Evolutionary conservation across 1,139 yeast species (phyloP), one percentile per base, ranked within the genome.

Genomic region (Suhomyces bribrorum): DNA sequence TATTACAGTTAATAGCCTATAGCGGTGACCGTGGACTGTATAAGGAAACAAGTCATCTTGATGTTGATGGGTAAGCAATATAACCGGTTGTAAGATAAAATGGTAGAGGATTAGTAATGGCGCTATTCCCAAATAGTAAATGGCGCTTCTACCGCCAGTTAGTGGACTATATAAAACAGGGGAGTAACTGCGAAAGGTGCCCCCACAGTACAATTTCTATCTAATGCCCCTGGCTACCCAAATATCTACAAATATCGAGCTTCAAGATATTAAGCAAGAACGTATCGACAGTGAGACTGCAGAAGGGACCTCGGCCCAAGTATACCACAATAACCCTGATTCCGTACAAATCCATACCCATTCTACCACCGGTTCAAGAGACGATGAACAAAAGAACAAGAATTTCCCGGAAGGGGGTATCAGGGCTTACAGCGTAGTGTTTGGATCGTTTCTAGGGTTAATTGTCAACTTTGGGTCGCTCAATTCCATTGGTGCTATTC

Each of bases 401-500:
- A 12, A 34, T 27, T 54, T 38, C 25, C 61, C 61, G 1, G 61
- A 57, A 13, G 68, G 69, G 8, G 71, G 70, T 0, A 38, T 50
- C 40, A 51, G 48, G 34, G 72, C 71, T 7, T 59, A 57, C 39
- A 47, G 53, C 17, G 70, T 65, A 6, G 65, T 66, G 4, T 37
- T 64, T 1, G 72, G 72, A 3, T 61, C 68, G 2, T 63, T 62
- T 35, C 36, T 65, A 13, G 72, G 71, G 3, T 49, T 64, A 18
- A 49, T 54, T 12, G 65, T 62, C 15, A 55, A 53, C 33, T 63
- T 64, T 40, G 72, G 71, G 1, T 43, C 63, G 5, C 32, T 65
- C 26, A 65, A 66, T 32, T 52, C 68, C 5, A 52, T 65, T n/a
- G 72, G 72, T 24, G 66, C 67, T 20, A 61, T 66, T 24, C 69